A percentile compares a stretch with the other conserved stretches of the same genome.
Conservation (phyloP, 768 basidiomycete species). For the Suillus weaverae region DNA sequence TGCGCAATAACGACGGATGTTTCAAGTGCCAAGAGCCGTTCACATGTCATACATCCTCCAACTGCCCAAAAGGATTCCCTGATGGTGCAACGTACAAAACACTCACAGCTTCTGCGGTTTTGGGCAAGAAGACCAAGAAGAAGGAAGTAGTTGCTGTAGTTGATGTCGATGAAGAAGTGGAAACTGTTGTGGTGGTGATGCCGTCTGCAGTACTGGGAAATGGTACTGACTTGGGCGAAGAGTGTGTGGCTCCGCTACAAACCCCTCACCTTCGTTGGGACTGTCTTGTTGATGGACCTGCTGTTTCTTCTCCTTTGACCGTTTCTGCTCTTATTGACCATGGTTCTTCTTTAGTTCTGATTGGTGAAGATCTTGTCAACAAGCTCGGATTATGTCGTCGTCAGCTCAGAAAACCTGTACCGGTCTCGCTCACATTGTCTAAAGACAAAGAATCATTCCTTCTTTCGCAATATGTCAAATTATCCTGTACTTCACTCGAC, state of each 20-base stretch:
- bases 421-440: slow-evolving; percentile 10
- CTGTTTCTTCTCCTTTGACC: not conserved
- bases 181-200: slow-evolving; percentile 5
- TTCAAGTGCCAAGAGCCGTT: slow-evolving; percentile 20
- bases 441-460: not conserved
- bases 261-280: too few relatives aligned
- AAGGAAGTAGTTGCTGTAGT: not conserved
- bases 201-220: slow-evolving; percentile 5
- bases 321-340: slow-evolving; percentile 28
- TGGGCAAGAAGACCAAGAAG: not conserved
- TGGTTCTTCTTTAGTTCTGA: slow-evolving; percentile 34
- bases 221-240: slow-evolving; percentile 13
- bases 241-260: not conserved
- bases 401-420: slow-evolving; percentile 5
- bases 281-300: too few relatives aligned
- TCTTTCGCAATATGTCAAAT: slow-evolving; percentile 16
- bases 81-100: slow-evolving; percentile 15
- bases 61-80: slow-evolving; percentile 24
- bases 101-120: slow-evolving; percentile 10
- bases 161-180: too few relatives aligned
- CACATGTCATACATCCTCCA: not conserved
- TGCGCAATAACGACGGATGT: slow-evolving; percentile 23
- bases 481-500: slow-evolving; percentile 2
- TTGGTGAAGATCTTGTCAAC: slow-evolving; percentile 22
- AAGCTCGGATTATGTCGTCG: slow-evolving; percentile 6